These are phyloP conservation scores for Cystobasidium ongulense DNA, from an alignment of 768 basidiomycete genomes.

Conservation along the genomic window DNA sequence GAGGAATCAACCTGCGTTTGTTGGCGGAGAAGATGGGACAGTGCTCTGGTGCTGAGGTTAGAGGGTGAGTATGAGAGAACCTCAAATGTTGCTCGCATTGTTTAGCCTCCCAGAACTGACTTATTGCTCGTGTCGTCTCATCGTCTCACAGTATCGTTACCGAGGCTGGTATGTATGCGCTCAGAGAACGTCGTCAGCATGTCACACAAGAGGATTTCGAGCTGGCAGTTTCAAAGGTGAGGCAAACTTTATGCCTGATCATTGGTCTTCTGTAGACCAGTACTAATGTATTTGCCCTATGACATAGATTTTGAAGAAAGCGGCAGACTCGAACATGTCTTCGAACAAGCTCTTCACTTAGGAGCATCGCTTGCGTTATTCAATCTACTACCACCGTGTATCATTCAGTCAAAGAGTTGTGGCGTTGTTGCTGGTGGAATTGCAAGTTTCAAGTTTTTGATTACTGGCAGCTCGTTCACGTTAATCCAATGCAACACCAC, in stretches of 20 bases:
- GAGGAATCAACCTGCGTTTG: constrained; percentile 91
- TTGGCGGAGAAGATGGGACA: constrained; percentile 99
- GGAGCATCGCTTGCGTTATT: not conserved
- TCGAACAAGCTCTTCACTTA: constrained; percentile 81
- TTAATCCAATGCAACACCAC: too few species aligned
- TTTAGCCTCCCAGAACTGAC: not conserved
- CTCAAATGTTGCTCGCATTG: not conserved
- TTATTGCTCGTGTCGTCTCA: too few species aligned
- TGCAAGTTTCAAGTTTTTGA: too few species aligned
- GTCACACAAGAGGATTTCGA: constrained; percentile 99
- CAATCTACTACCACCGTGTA: not conserved
- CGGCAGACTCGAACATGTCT: constrained; percentile 86
- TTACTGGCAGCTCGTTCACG: too few species aligned
- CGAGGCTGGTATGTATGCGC: constrained; percentile 78
- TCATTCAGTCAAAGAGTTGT: not conserved
- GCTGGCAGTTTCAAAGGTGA: constrained; percentile 90
- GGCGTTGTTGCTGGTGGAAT: not conserved
- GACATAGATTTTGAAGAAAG: constrained; percentile 61
- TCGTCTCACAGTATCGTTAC: not conserved
- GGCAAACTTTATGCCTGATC: not conserved
- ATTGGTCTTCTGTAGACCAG: constrained; percentile 29
- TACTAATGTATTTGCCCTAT: not conserved
- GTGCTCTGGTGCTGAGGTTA: constrained; percentile 93
- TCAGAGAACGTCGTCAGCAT: constrained; percentile 88
- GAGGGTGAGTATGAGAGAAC: constrained; percentile 47